These are phyloP conservation scores for Volvox reticuliferus DNA, from an alignment of 139 green algal genomes.

Conservation along the genomic window DNA sequence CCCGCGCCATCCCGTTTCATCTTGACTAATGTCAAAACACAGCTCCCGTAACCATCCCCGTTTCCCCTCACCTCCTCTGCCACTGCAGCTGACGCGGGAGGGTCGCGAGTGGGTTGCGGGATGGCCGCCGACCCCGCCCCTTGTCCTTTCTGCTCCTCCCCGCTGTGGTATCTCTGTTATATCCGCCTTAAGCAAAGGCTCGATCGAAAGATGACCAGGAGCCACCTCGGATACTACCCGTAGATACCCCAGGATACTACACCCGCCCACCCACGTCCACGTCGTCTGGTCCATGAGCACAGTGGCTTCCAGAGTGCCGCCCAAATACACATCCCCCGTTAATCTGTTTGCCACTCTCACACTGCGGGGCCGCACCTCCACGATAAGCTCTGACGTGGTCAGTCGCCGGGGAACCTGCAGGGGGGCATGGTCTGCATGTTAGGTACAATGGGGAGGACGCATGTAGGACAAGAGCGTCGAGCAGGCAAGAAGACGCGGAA, in stretches of 20 bases:
- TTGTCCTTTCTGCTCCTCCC: too few relatives aligned
- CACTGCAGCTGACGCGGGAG: not conserved
- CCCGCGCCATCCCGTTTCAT: not conserved
- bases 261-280: not conserved
- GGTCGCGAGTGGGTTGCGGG: not conserved
- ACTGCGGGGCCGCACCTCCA: constrained; percentile 60
- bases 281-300: constrained; percentile 77
- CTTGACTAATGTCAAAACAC: constrained; percentile 24
- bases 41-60: not conserved
- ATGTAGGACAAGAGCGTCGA: too few relatives aligned
- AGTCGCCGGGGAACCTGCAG: constrained; percentile 19
- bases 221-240: too few relatives aligned
- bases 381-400: constrained; percentile 46
- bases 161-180: too few relatives aligned
- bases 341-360: constrained; percentile 20
- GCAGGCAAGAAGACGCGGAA: too few relatives aligned
- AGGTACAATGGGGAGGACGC: too few relatives aligned
- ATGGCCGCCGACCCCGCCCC: not conserved
- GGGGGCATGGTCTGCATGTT: not conserved
- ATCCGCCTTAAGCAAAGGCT: too few relatives aligned
- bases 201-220: too few relatives aligned
- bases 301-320: constrained; percentile 73
- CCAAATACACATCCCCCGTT: constrained; percentile 70
- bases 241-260: too few relatives aligned
- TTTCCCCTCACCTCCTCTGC: not conserved